Evolutionary conservation across 441 rosid species (phyloP), one percentile per base, ranked within the genome.

Genomic region (Populus trichocarpa): DNA sequence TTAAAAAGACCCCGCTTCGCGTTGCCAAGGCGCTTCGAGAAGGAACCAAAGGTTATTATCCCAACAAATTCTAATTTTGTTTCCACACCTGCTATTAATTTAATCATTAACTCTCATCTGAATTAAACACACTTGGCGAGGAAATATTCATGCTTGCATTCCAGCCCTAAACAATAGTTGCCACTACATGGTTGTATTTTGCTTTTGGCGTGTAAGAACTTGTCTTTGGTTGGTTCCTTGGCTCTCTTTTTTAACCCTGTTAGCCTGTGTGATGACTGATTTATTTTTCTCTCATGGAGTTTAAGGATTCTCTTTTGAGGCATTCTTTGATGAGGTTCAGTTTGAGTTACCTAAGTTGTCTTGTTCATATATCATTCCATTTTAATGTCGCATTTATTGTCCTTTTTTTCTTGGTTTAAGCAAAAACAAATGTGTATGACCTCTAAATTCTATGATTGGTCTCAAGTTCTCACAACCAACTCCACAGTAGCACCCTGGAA

Each of bases 1-100:
- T 97, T 78, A 90, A 80, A 80, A 97, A 89, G 87, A 97, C 99
- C 66, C 98, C 99, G 66, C 81, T 90, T 73, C 98, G 98, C 42
- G 99, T 97, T 69, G 98, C 99, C 73, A 95, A 93, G 85, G 97
- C 99, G 8, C 89, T 97, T 74, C 89, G 92, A 11, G 90, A 91
- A 82, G 97, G 92, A 72, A 94, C 98, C 74, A 88, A 80, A 90
- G 99, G 99, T 97, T 77, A 69, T 64, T 46, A 4, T 53, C 50
- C 69, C 22, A 1, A 53, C 22, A 53, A 53, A 18, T 18, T 53
- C n/a, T 2, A 42, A 42, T 0, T 0, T 53, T 53, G 7, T 53
- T 18, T 6, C n/a, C 57, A 50, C n/a, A 18, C 61, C 2, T 53
- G 61, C 61, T 18, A 16, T 53, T 53, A 16, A 53, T 53, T 53